Base-by-base conservation (phyloP, 2,329 filamentous ascomycete genomes). In the Aspergillus pseudonomiae region DNA sequence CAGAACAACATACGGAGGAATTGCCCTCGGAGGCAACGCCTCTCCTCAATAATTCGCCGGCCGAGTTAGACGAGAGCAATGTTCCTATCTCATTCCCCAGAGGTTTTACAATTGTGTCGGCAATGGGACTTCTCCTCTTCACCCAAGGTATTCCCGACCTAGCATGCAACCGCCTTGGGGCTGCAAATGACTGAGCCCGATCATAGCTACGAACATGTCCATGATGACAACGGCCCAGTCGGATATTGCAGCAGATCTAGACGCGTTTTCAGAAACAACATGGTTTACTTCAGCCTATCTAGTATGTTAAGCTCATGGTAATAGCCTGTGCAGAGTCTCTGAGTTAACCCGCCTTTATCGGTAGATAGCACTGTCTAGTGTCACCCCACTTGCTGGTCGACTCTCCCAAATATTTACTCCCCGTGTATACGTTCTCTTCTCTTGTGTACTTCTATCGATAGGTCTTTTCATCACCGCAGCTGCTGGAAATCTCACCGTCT, bases 261-360 rank as follows among this genome's bases (percentile, higher is more conserved):
- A 91, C 76, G 87, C 91, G 1, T 93, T 92, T 71, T 87, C 89
- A 61, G 81, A 88, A 61, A 88, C 88, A 41, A 91, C 88, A 76
- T 96, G 92, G 92, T 93, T 95, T 74, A 93, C 90, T 9, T 92
- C 90, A 36, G 84, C 89, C 2, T 96, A 92, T 74, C 82, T 95
- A 75, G 80, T 82, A 74, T 61, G 66, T 11, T 16, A 52, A 21
- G 7, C 9, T 6, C 61, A 24, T n/a, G 6, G 2, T n/a, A 0
- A 43, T 21, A 6, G 16, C 24, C 32, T 11, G 6, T 50, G 7
- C 14, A 1, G 14, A 9, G 12, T 14, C n/a, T 16, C 4, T 9
- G 41, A 48, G 34, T 54, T 67, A 21, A 62, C 60, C 56, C 59
- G 60, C 64, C 43, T 39, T 10, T 2, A 6, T 24, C 55, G 83